Base-by-base conservation (phyloP, 768 basidiomycete species). In the Pleurotus tuoliensis region DNA sequence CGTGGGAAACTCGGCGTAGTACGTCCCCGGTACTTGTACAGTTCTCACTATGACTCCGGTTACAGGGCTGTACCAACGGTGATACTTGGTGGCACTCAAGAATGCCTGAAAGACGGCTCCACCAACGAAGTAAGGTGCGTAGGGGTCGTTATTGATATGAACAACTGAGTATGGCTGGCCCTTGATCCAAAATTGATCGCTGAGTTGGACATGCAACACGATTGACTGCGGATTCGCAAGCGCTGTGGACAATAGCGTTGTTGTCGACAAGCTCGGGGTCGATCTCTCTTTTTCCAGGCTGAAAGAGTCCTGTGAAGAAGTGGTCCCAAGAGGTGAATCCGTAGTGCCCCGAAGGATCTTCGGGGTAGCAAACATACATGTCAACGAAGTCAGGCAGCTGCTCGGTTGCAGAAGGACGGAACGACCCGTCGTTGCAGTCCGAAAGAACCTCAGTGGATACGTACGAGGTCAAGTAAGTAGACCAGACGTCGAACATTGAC, bases 31-130 rank as follows among this genome's bases (percentile, higher is more conserved):
- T 13, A 83, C 66, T 39, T 75, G 62, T n/a, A 73, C 73, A 9
- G 69, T 66, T 64, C 77, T 71, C 12, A 61, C 64, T 37, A 83
- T 68, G 1, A 44, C 67, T 2, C 81, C 81, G 40, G 73, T 70
- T 9, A 87, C 75, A 55, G 86, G 86, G 49, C 73, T 69, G 65
- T 82, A 81, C 84, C 84, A 86, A 59, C 84, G 80, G 61, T 87
- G 86, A 61, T 85, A 87, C 27, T 76, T 74, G 24, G 75, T 61
- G 2, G 81, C 73, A 52, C 72, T 73, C 58, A 88, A 76, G 68
- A 85, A 84, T 0, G 78, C 83, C 61, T 87, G 85, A 66, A 76
- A 78, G 37, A 82, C 65, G 0, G 77, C 77, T 12, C 78, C 84
- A 8, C 79, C 81, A 4, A 75, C 70, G 59, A 84, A 81, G 16